Conservation (phyloP, 225 moss, liverwort and hornwort species). For the Straminergon stramineum region DNA sequence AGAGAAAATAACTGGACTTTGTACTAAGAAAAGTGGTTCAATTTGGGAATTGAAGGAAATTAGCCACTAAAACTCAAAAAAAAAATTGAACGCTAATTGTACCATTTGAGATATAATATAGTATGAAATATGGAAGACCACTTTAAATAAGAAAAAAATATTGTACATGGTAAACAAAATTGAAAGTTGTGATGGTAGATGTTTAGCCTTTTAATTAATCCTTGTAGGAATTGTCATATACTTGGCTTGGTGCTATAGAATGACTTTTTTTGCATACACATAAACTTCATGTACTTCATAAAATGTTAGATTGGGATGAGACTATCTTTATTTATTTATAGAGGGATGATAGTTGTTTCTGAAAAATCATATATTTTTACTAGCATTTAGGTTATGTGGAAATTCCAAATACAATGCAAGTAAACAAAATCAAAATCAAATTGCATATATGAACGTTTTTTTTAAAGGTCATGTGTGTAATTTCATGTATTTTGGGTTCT, state of each 20-base stretch:
- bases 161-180: background rate
- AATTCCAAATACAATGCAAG: background rate
- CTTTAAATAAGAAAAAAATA: background rate
- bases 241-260: background rate
- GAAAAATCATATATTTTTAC: too few species aligned
- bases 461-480: too few species aligned
- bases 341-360: accelerated
- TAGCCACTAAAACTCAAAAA: too few species aligned
- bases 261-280: accelerated
- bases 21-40: too few species aligned
- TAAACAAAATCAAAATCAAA: background rate
- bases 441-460: background rate
- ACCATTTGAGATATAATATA: background rate
- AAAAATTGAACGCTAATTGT: too few species aligned
- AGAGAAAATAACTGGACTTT: too few species aligned
- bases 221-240: background rate
- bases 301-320: background rate
- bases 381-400: background rate
- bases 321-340: background rate
- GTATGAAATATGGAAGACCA: accelerated
- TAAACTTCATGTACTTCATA: background rate
- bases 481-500: background rate
- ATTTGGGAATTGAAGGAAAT: too few species aligned
- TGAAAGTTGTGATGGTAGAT: too few species aligned
- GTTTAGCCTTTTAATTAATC: background rate